Conservation (phyloP, 2,329 filamentous ascomycete species). For the Colletotrichum destructivum region DNA sequence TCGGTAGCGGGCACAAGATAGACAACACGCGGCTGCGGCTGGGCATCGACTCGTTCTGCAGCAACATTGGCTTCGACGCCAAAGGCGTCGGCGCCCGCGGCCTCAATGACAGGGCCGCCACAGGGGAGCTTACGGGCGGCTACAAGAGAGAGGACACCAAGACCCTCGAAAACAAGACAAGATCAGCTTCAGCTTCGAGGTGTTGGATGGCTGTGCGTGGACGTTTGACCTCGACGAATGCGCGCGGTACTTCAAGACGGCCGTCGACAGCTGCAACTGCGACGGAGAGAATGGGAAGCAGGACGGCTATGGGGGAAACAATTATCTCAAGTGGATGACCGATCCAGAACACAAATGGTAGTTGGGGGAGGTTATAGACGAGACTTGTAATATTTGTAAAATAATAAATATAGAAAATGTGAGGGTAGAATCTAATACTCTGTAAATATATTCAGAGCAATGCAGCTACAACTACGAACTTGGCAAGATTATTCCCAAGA, state of each 20-base stretch:
- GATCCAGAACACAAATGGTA: conserved; percentile 18
- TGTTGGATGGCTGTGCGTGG: conserved; percentile 43
- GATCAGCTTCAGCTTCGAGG: conserved; percentile 28
- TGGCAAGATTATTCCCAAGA: too few relatives aligned
- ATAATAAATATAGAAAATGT: too few relatives aligned
- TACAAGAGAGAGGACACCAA: conserved; percentile 37
- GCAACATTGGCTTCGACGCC: conserved; percentile 9
- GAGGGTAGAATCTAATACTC: too few relatives aligned
- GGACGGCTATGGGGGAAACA: conserved; percentile 45
- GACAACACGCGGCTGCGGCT: conserved; percentile 23
- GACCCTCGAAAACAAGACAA: conserved; percentile 22
- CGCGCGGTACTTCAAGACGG: conserved; percentile 46
- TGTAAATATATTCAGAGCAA: too few relatives aligned
- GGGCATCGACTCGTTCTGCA: conserved; percentile 40
- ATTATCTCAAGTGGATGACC: conserved; percentile 40
- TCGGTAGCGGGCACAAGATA: conserved; percentile 14
- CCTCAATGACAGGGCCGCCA: conserved; percentile 11
- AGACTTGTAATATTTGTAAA: neutral
- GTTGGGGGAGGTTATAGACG: too few relatives aligned
- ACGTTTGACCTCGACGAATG: conserved; percentile 43
- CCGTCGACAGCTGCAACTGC: conserved; percentile 47
- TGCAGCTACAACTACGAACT: too few relatives aligned
- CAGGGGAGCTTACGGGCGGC: conserved; percentile 26
- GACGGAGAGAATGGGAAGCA: conserved; percentile 44
- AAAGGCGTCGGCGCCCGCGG: conserved; percentile 1